phyloP scores from a whole-genome alignment of 805 yeast species.

The Torulaspora delbrueckii region DNA sequence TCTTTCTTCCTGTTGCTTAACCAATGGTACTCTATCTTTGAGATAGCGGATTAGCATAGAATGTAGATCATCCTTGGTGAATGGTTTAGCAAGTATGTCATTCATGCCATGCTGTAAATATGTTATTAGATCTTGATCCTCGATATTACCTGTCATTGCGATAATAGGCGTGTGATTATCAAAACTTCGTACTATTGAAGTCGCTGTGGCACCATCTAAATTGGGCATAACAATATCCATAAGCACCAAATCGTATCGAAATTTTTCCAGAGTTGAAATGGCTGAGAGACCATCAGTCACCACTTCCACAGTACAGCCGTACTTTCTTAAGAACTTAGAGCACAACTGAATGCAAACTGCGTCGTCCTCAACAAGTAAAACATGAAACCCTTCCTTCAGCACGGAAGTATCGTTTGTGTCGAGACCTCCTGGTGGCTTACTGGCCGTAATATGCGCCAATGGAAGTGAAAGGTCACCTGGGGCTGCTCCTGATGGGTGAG shows the following conservation, averaged over 20 bases:
- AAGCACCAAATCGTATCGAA: slow-evolving; percentile 67
- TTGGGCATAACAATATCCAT: slow-evolving; percentile 92
- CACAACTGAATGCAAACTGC: slow-evolving; percentile 78
- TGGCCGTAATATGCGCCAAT: slow-evolving; percentile 14
- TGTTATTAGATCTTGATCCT: slow-evolving; percentile 72
- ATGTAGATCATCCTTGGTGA: slow-evolving; percentile 79
- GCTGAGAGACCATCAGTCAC: slow-evolving; percentile 92
- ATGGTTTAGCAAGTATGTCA: slow-evolving; percentile 90
- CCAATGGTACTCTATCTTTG: slow-evolving; percentile 42
- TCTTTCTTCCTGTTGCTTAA: slow-evolving; percentile 22
- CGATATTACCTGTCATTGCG: slow-evolving; percentile 90
- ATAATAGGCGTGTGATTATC: slow-evolving; percentile 85
- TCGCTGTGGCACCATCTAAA: slow-evolving; percentile 84
- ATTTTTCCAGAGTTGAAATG: slow-evolving; percentile 65
- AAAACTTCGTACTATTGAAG: slow-evolving; percentile 79
- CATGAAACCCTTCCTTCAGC: slow-evolving; percentile 52
- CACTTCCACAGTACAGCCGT: slow-evolving; percentile 89
- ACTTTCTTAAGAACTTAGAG: slow-evolving; percentile 72
- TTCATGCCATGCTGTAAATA: slow-evolving; percentile 86
- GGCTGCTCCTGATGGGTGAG: slow-evolving; percentile 7
- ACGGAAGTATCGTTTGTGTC: slow-evolving; percentile 11
- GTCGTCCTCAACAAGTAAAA: slow-evolving; percentile 74
- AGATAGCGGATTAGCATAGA: slow-evolving; percentile 72
- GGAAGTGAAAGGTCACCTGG: slow-evolving; percentile 13
- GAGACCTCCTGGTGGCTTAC: slow-evolving; percentile 4